These are phyloP conservation scores for Canavalia gladiata DNA, from an alignment of 306 rosid genomes.

Conservation along the genomic window DNA sequence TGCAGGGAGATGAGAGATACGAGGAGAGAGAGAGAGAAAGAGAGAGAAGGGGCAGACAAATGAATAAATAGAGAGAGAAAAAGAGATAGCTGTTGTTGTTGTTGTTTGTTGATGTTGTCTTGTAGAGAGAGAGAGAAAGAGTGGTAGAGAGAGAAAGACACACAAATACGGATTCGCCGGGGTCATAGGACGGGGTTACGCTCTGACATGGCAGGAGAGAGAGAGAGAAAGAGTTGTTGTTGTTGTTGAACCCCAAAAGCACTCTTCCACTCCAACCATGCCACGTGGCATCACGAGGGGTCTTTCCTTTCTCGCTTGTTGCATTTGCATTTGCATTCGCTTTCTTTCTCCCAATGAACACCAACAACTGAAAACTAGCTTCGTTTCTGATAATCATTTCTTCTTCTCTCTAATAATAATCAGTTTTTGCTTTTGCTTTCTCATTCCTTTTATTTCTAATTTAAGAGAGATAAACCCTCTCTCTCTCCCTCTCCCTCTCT, in stretches of 20 bases:
- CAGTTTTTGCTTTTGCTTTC: too few relatives aligned
- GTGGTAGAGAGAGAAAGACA: conserved; percentile 65
- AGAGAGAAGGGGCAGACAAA: conserved; percentile 52
- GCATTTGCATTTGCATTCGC: conserved; percentile 8
- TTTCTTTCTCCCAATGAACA: too few relatives aligned
- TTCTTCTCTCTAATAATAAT: neutral
- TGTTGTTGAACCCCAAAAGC: conserved; percentile 51
- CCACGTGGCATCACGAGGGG: conserved; percentile 64
- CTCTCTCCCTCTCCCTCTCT: neutral
- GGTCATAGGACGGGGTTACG: conserved; percentile 87
- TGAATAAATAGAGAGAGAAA: conserved; percentile 71
- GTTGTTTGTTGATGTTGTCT: conserved; percentile 48
- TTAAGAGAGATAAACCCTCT: too few relatives aligned
- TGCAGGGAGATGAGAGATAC: conserved; percentile 56
- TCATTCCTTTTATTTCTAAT: too few relatives aligned
- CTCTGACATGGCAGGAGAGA: conserved; percentile 95
- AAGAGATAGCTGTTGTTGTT: conserved; percentile 56
- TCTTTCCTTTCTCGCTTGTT: conserved; percentile 12
- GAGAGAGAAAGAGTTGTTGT: conserved; percentile 55
- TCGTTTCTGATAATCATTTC: neutral
- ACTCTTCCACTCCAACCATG: conserved; percentile 53
- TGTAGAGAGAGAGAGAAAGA: conserved; percentile 53
- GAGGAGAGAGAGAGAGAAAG: conserved; percentile 66
- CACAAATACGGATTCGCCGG: conserved; percentile 92
- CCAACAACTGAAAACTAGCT: neutral